Percentiles rank a stretch among this genome's conserved stretches.
phyloP scores from a whole-genome alignment of 164 flowering plant species.

The Vitis labrusca region DNA sequence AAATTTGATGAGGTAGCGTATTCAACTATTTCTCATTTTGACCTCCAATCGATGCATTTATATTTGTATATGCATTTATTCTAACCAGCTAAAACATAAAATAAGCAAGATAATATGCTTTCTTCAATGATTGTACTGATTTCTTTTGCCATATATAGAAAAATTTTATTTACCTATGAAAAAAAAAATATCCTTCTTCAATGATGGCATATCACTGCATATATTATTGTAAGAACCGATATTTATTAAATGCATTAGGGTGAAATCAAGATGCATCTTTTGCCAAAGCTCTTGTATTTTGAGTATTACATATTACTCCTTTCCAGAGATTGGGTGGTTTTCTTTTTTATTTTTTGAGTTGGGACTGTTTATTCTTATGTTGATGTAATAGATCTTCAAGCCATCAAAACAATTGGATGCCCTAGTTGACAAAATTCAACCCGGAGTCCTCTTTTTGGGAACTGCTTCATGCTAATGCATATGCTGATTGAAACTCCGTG shows the following conservation, averaged over 20 bases:
- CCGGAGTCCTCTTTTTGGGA: not conserved
- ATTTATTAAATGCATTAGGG: too few species aligned
- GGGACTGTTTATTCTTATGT: not conserved
- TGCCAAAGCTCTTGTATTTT: too few species aligned
- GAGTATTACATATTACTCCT: too few species aligned
- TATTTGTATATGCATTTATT: not conserved
- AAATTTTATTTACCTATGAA: too few species aligned
- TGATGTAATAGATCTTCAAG: too few species aligned
- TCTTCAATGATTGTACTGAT: too few species aligned
- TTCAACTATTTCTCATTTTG: not conserved
- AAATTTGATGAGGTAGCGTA: constrained; percentile 82
- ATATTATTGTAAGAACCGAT: too few species aligned
- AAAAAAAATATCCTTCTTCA: too few species aligned
- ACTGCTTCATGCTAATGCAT: not conserved
- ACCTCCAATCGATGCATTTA: not conserved
- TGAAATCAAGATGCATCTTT: not conserved
- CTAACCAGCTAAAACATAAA: too few species aligned
- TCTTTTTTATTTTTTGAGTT: not conserved
- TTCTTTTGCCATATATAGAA: too few species aligned
- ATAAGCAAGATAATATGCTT: too few species aligned
- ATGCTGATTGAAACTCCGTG: not conserved
- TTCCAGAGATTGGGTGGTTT: not conserved
- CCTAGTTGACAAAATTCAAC: not conserved
- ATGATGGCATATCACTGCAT: too few species aligned
- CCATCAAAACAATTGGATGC: not conserved